Conservation (phyloP, 371 early-diverging fungal genomes). For the Actinomucor elegans region DNA sequence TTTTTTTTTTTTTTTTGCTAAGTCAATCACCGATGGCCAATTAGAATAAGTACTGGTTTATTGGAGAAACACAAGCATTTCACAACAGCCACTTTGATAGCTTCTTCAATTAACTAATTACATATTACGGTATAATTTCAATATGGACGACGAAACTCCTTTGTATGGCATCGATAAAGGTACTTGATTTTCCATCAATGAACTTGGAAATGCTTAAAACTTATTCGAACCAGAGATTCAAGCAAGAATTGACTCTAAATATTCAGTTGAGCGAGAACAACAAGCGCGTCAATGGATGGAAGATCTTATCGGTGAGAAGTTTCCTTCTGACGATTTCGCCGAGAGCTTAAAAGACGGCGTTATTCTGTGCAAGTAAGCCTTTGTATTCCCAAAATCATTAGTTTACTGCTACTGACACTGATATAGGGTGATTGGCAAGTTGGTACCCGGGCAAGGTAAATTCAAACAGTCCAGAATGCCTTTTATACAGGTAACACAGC, state of each 20-base stretch:
- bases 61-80: too few species aligned
- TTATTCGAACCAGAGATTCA: constrained; percentile 44
- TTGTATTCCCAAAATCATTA: too few species aligned
- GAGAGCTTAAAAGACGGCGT: constrained; percentile 81
- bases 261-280: constrained; percentile 56
- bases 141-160: constrained; percentile 20
- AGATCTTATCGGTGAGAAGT: constrained; percentile 51
- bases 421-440: constrained; percentile 58
- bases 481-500: constrained; percentile 70
- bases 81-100: too few species aligned
- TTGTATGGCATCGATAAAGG: constrained; percentile 24
- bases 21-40: too few species aligned
- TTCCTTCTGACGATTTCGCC: constrained; percentile 57
- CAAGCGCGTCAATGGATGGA: constrained; percentile 71
- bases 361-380: constrained; percentile 73
- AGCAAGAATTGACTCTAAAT: constrained; percentile 57
- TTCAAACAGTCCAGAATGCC: constrained; percentile 71
- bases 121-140: too few species aligned
- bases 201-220: not conserved
- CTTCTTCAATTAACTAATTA: too few species aligned
- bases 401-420: too few species aligned
- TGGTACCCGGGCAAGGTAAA: constrained; percentile 61
- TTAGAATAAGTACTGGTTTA: too few species aligned
- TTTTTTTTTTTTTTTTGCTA: too few species aligned
- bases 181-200: too few species aligned